phyloP scores from a whole-genome alignment of 2,329 filamentous ascomycete species.

The Didymella keratinophila region DNA sequence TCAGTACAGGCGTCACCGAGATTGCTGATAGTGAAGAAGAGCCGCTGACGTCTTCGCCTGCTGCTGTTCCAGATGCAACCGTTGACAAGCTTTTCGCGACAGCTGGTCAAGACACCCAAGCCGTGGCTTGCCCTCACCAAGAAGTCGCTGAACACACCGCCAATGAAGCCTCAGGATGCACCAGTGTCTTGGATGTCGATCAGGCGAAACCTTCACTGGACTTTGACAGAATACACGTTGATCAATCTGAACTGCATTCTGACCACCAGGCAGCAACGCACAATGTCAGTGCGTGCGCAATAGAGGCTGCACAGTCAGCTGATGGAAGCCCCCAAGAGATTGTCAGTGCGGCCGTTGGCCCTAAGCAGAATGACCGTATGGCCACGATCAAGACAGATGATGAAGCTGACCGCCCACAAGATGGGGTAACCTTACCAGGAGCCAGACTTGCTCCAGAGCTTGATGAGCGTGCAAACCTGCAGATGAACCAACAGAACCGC shows the following conservation, averaged over 20 bases:
- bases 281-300: not conserved
- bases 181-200: slow-evolving; percentile 25
- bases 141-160: slow-evolving; percentile 18
- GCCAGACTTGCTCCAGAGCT: not conserved
- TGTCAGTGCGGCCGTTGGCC: not conserved
- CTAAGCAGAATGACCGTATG: not conserved
- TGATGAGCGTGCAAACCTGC: not conserved
- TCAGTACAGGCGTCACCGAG: slow-evolving; percentile 30
- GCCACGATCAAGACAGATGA: not conserved
- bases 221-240: slow-evolving; percentile 14
- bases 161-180: slow-evolving; percentile 15
- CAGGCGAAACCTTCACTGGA: slow-evolving; percentile 22
- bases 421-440: not conserved
- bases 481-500: not conserved
- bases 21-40: slow-evolving; percentile 48
- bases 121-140: slow-evolving; percentile 28
- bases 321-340: not conserved
- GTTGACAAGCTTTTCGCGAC: slow-evolving; percentile 35
- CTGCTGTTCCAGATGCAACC: slow-evolving; percentile 20
- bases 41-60: slow-evolving; percentile 41
- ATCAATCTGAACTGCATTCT: slow-evolving; percentile 21
- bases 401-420: not conserved
- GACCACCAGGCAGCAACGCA: slow-evolving; percentile 5
- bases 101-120: slow-evolving; percentile 34
- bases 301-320: not conserved